Base-by-base conservation (phyloP, 1,284 basidiomycete species). In the Heimioporus retisporus region DNA sequence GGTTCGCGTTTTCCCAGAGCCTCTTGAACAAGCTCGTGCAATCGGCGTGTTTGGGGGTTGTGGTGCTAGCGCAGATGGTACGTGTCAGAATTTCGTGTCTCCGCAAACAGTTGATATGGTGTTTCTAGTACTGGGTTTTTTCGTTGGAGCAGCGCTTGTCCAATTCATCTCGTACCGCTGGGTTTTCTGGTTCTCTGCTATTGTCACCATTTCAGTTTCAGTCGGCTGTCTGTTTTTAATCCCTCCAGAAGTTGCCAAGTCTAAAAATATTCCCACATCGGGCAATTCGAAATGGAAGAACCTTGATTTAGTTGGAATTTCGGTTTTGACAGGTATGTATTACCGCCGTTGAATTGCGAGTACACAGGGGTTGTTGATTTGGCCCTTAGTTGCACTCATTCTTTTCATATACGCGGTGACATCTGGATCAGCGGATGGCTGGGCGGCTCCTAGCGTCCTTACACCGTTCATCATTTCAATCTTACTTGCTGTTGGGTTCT, bases 181-280 rank as follows among this genome's bases (percentile, higher is more conserved):
- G 85, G 75, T 85, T 11, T 86, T 85, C 69, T 86, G 81, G 81
- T 80, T 83, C 67, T 76, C 80, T 48, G 77, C 83, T 2, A 69
- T 84, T 10, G 69, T 85, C 31, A 77, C 80, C 55, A 66, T 83
- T 53, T 78, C 81, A 19, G 76, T 83, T 54, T 77, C 82, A 10
- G 7, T 80, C 13, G 44, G 50, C 13, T 81, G 79, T 68, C 21
- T 82, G 14, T 68, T 83, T 13, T 58, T 70, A 57, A 73, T 78
- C 10, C 77, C 74, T 1, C 15, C 58, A 7, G 73, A 77, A 57
- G 60, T 68, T 35, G 60, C 58, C 44, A 61, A 63, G 23, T n/a
- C 64, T 23, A 40, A 46, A n/a, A 15, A 65, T 15, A 11, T 46
- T n/a, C n/a, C 53, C n/a, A 65, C 44, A 23, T 40, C 6, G 3